A percentile compares a stretch with the other conserved stretches of the same genome.
Evolutionary conservation across 2,329 filamentous ascomycete species (phyloP).

Genomic region (Fusarium staphyleae): DNA sequence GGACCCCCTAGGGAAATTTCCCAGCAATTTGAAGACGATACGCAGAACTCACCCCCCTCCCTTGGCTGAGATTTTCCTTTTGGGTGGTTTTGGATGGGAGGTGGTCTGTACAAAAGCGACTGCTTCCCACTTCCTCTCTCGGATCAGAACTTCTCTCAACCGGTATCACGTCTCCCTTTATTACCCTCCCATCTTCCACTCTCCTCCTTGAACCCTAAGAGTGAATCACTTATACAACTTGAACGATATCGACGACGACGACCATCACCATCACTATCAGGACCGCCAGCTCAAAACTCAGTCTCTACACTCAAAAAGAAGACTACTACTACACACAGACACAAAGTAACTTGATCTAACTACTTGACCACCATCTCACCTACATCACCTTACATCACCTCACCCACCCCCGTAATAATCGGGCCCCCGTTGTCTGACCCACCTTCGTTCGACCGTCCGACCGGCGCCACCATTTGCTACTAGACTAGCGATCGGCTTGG

Average conservation of each 20-base stretch:
- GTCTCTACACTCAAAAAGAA: not conserved
- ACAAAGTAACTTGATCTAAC: not conserved
- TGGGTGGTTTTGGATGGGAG: conserved; percentile 9
- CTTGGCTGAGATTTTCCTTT: conserved; percentile 24
- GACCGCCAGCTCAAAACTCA: conserved; percentile 5
- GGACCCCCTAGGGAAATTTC: conserved; percentile 28
- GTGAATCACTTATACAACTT: conserved; percentile 32
- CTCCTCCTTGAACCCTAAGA: conserved; percentile 10
- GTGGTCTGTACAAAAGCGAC: conserved; percentile 38
- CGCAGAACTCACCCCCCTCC: conserved; percentile 18
- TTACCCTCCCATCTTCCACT: conserved; percentile 4
- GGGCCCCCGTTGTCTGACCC: conserved; percentile 39
- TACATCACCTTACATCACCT: conserved; percentile 25
- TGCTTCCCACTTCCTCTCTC: conserved; percentile 33
- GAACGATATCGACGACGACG: conserved; percentile 28
- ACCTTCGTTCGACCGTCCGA: conserved; percentile 40
- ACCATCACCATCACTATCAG: not conserved
- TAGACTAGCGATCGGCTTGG: conserved; percentile 27
- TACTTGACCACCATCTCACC: conserved; percentile 1
- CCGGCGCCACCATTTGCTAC: conserved; percentile 38
- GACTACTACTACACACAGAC: not conserved
- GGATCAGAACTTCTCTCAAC: conserved; percentile 27
- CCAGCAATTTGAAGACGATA: conserved; percentile 32
- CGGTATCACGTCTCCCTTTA: conserved; percentile 27
- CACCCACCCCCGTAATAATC: conserved; percentile 29